Evolutionary conservation across 768 basidiomycete genomes (phyloP).

Genomic region (Rhizopogon vinicolor): DNA sequence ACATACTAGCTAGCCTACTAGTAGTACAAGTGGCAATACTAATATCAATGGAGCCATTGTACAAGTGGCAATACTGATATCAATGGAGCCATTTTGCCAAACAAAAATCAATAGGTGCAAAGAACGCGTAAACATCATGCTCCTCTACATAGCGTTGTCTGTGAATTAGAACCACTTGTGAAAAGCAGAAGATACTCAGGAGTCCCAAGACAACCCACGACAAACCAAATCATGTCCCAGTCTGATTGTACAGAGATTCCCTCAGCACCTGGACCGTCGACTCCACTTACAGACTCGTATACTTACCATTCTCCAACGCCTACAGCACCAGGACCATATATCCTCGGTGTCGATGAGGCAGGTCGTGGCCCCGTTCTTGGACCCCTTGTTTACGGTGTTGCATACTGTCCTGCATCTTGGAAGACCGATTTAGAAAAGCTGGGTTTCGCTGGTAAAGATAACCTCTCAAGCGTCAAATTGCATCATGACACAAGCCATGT

Average conservation of each 20-base stretch:
- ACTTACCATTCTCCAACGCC: conserved; percentile 74
- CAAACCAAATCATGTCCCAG: background rate
- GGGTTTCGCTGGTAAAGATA: conserved; percentile 80
- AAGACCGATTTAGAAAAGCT: conserved; percentile 67
- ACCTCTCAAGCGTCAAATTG: background rate
- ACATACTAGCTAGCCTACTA: no score
- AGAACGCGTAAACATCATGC: background rate
- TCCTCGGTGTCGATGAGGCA: conserved; percentile 98
- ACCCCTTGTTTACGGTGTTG: conserved; percentile 93
- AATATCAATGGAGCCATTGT: no score
- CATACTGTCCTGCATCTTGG: conserved; percentile 85
- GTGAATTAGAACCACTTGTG: background rate
- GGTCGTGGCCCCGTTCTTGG: conserved; percentile 95
- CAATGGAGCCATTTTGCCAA: no score
- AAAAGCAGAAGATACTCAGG: background rate
- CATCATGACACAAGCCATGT: background rate
- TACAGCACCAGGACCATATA: conserved; percentile 72
- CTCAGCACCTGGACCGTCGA: conserved; percentile 55
- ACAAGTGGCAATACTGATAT: no score
- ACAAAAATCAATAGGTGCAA: background rate
- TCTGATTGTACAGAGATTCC: conserved; percentile 31
- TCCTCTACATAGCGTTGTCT: background rate
- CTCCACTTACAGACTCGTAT: conserved; percentile 64
- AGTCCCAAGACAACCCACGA: background rate
- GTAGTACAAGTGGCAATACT: no score